Conservation (phyloP, 345 rosid genomes). For the Rhodamnia argentea region DNA sequence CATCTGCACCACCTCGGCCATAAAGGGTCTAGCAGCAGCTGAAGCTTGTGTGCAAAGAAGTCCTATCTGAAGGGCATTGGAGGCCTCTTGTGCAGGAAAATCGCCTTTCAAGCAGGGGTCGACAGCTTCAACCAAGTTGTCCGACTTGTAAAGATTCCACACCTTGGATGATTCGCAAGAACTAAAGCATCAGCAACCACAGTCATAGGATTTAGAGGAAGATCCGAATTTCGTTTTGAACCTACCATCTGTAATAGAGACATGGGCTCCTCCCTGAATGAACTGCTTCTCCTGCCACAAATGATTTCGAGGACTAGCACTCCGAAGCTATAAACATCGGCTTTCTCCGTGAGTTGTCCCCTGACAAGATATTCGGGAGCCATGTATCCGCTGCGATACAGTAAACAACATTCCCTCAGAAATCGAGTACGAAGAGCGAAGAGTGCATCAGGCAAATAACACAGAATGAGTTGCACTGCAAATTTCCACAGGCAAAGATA, state of each 20-base stretch:
- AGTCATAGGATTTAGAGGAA: not conserved
- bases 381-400: slow-evolving; percentile 54
- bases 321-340: slow-evolving; percentile 73
- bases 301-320: slow-evolving; percentile 60
- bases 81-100: slow-evolving; percentile 27
- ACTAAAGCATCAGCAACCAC: not conserved
- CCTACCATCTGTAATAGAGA: slow-evolving; percentile 49
- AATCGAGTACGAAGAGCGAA: not conserved
- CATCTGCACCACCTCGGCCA: slow-evolving; percentile 48
- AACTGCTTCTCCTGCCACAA: slow-evolving; percentile 54
- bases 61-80: slow-evolving; percentile 52
- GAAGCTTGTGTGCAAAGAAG: slow-evolving; percentile 71
- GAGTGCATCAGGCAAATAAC: not conserved
- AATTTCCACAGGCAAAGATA: too few species aligned
- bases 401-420: not conserved
- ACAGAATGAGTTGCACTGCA: too few species aligned
- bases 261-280: slow-evolving; percentile 37
- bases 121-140: slow-evolving; percentile 14
- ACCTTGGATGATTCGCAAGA: slow-evolving; percentile 25
- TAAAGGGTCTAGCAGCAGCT: slow-evolving; percentile 37
- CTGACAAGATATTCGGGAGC: slow-evolving; percentile 77
- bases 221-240: not conserved
- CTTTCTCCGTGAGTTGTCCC: slow-evolving; percentile 67
- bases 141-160: slow-evolving; percentile 49
- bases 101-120: slow-evolving; percentile 25